phyloP scores from a whole-genome alignment of 2,329 filamentous ascomycete genomes.

The Taxawa tesnikishii region DNA sequence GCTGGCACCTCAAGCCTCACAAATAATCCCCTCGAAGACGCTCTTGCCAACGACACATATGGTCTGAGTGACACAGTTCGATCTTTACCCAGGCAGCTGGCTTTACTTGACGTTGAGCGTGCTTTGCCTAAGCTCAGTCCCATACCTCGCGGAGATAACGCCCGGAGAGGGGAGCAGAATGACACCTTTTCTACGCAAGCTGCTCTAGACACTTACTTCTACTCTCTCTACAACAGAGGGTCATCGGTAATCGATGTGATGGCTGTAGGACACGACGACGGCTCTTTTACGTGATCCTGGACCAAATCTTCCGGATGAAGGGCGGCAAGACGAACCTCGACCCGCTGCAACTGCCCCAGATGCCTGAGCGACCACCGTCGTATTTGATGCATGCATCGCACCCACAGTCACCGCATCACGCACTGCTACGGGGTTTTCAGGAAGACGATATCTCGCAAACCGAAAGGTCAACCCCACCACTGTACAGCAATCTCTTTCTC shows the following conservation, averaged over 20 bases:
- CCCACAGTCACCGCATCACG: constrained; percentile 61
- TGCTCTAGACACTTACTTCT: constrained; percentile 26
- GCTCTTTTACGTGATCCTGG: constrained; percentile 67
- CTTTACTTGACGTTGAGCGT: constrained; percentile 62
- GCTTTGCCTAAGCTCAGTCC: constrained; percentile 56
- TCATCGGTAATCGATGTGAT: constrained; percentile 54
- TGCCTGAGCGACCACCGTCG: neutral
- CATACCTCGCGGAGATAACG: constrained; percentile 16
- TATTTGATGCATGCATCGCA: constrained; percentile 55
- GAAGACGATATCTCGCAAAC: constrained; percentile 32
- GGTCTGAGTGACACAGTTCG: no score
- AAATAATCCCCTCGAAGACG: neutral
- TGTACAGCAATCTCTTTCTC: constrained; percentile 26
- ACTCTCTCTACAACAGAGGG: constrained; percentile 15
- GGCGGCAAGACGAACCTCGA: neutral
- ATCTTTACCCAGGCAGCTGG: constrained; percentile 27
- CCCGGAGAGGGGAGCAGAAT: constrained; percentile 3
- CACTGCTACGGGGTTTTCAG: constrained; percentile 40
- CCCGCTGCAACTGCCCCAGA: neutral
- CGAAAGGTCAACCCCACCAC: constrained; percentile 23
- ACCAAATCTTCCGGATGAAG: constrained; percentile 69
- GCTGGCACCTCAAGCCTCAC: neutral
- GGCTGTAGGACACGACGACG: constrained; percentile 59
- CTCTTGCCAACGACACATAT: neutral
- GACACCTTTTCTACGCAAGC: constrained; percentile 26